These are phyloP conservation scores for Pythium graminicola DNA, from an alignment of 352 stramenopile species.

Conservation along the genomic window DNA sequence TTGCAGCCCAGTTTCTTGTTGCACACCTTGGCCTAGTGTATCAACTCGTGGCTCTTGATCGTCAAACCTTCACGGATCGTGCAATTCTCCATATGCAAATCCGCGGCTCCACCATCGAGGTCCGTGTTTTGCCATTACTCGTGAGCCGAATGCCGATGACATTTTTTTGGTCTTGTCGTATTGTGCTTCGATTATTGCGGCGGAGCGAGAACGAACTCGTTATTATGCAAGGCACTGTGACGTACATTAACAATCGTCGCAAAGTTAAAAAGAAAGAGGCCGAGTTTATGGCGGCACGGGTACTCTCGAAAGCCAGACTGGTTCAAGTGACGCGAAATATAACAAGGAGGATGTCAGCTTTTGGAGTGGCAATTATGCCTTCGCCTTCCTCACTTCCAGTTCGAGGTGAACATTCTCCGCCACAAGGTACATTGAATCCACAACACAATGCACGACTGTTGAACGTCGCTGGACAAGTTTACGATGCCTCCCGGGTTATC, in stretches of 20 bases:
- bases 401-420: neutral
- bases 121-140: constrained; percentile 17
- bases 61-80: constrained; percentile 9
- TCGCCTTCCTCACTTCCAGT: neutral
- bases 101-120: neutral
- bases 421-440: neutral
- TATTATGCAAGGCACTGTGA: constrained; percentile 25
- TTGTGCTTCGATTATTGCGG: constrained; percentile 13
- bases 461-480: neutral
- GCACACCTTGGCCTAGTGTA: constrained; percentile 9
- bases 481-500: neutral
- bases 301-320: neutral
- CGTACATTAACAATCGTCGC: constrained; percentile 23
- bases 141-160: constrained; percentile 20
- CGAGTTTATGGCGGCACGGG: neutral
- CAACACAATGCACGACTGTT: neutral
- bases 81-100: constrained; percentile 8
- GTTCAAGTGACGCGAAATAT: neutral
- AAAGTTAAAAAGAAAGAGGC: constrained; percentile 14
- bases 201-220: constrained; percentile 21
- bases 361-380: neutral
- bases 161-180: constrained; percentile 24
- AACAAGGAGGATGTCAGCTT: neutral
- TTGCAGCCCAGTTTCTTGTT: constrained; percentile 15
- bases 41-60: constrained; percentile 2